A percentile compares a stretch with the other conserved stretches of the same genome.
Evolutionary conservation across 1,284 basidiomycete species (phyloP).

Genomic region (Trametes sp.): DNA sequence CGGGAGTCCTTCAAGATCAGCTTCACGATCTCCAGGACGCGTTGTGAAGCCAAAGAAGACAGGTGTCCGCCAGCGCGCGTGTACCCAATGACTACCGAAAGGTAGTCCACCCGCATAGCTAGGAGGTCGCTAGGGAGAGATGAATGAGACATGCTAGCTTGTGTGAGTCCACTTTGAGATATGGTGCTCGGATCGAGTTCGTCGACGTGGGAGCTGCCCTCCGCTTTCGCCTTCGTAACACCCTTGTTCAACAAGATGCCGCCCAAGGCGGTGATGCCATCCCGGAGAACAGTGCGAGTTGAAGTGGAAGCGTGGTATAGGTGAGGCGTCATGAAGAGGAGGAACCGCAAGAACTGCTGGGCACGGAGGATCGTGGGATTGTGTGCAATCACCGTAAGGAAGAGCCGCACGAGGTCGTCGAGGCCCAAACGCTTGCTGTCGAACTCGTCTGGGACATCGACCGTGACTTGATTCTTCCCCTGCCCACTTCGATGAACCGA

Average conservation of each 20-base stretch:
- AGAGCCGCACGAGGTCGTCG: slow-evolving; percentile 75
- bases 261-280: slow-evolving; percentile 76
- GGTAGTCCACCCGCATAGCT: slow-evolving; percentile 70
- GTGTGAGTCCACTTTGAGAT: slow-evolving; percentile 36
- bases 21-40: slow-evolving; percentile 66
- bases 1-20: slow-evolving; percentile 64
- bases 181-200: slow-evolving; percentile 23
- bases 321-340: slow-evolving; percentile 65
- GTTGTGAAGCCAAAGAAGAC: slow-evolving; percentile 52
- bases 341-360: slow-evolving; percentile 70
- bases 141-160: slow-evolving; percentile 49
- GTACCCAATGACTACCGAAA: slow-evolving; percentile 65
- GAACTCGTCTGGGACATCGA: slow-evolving; percentile 67
- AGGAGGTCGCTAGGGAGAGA: slow-evolving; percentile 60
- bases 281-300: slow-evolving; percentile 63
- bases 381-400: slow-evolving; percentile 83
- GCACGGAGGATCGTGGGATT: slow-evolving; percentile 72
- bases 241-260: slow-evolving; percentile 56
- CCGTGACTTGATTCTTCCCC: slow-evolving; percentile 36
- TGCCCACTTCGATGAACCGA: slow-evolving; percentile 52
- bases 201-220: slow-evolving; percentile 38
- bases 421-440: slow-evolving; percentile 64
- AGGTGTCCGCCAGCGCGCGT: slow-evolving; percentile 64
- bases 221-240: slow-evolving; percentile 56
- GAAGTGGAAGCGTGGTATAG: slow-evolving; percentile 62